phyloP scores from a whole-genome alignment of 768 basidiomycete species.

The Kwoniella europaea region DNA sequence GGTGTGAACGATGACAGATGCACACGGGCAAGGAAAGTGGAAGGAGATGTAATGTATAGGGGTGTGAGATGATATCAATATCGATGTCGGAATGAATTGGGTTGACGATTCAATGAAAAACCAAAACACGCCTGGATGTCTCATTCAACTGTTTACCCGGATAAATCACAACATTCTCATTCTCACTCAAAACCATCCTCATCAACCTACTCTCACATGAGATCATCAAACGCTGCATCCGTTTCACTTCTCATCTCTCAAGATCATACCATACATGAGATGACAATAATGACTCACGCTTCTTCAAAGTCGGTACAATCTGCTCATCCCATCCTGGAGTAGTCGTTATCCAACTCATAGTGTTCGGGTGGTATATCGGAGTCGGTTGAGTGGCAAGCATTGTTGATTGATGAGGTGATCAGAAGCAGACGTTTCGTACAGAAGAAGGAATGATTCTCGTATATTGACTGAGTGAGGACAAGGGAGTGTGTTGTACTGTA shows the following conservation, averaged over 20 bases:
- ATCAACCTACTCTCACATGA: neutral
- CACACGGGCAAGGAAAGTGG: neutral
- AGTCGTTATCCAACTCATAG: conserved; percentile 1
- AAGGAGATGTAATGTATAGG: neutral
- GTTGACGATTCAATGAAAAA: neutral
- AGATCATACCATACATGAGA: neutral
- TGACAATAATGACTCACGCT: conserved; percentile 28
- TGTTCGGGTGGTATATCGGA: neutral
- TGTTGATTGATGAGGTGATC: neutral
- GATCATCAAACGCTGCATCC: neutral
- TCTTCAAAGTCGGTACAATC: conserved; percentile 41
- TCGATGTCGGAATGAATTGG: neutral
- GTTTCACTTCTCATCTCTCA: neutral
- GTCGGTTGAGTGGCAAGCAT: conserved; percentile 6
- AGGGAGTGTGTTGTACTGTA: neutral
- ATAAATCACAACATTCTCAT: neutral
- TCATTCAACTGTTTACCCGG: neutral
- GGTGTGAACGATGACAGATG: too few species aligned
- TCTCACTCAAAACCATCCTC: neutral
- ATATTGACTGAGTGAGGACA: neutral
- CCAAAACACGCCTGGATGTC: neutral
- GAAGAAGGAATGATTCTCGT: neutral
- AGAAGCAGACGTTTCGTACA: neutral
- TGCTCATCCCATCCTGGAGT: conserved; percentile 37
- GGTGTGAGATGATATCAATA: neutral